Evolutionary conservation across 257 asterid genomes (phyloP).

Genomic region (Verbena officinalis): DNA sequence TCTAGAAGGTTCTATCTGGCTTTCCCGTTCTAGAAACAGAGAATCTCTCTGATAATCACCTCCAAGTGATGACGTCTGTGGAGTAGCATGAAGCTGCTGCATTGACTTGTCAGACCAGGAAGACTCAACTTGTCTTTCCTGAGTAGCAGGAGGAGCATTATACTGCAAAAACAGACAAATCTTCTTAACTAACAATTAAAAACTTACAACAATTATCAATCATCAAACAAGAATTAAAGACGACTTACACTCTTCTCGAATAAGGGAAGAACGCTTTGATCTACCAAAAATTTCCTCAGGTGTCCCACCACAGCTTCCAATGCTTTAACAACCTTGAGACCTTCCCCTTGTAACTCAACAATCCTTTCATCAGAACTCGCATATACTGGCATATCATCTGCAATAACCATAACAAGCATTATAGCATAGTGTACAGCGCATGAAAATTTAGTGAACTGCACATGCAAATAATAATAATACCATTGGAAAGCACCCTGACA

Average conservation of each 20-base stretch:
- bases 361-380: slow-evolving; percentile 82
- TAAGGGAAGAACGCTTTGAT: slow-evolving; percentile 77
- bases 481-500: slow-evolving; percentile 63
- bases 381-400: slow-evolving; percentile 72
- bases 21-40: slow-evolving; percentile 54
- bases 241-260: slow-evolving; percentile 83
- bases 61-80: slow-evolving; percentile 48
- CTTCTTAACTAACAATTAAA: slow-evolving; percentile 17
- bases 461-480: slow-evolving; percentile 34
- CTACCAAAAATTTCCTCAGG: slow-evolving; percentile 83
- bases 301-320: slow-evolving; percentile 77
- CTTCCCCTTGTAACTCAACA: slow-evolving; percentile 86
- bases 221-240: too few relatives aligned
- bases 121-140: slow-evolving; percentile 62
- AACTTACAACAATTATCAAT: too few relatives aligned
- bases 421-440: slow-evolving; percentile 8
- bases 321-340: slow-evolving; percentile 72
- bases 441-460: not conserved
- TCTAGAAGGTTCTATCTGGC: slow-evolving; percentile 57
- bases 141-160: slow-evolving; percentile 48
- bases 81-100: slow-evolving; percentile 39
- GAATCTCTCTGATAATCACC: slow-evolving; percentile 66
- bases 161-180: slow-evolving; percentile 43
- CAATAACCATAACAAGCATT: slow-evolving; percentile 18
- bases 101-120: slow-evolving; percentile 64